phyloP scores from a whole-genome alignment of 805 yeast genomes.

The Tetrapisispora fleetii region DNA sequence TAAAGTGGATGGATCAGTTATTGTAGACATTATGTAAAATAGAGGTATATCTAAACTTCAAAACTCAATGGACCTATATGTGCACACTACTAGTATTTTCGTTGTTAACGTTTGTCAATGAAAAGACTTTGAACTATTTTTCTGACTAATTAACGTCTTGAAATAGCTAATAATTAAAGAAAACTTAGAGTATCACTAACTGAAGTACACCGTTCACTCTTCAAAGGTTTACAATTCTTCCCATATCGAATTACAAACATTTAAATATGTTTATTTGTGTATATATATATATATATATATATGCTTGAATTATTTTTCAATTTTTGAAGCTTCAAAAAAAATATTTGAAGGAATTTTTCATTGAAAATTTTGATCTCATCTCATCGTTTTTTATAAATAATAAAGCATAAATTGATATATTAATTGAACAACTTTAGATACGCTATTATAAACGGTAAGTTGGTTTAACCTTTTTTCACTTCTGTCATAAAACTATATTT shows the following conservation, averaged over 20 bases:
- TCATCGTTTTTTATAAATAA: conserved; percentile 4
- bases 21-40: neutral
- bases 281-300: no score
- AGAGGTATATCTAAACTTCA: neutral
- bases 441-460: neutral
- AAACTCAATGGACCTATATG: neutral
- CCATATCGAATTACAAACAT: neutral
- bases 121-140: no score
- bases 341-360: neutral
- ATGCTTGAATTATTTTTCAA: neutral
- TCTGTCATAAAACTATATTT: no score
- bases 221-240: neutral
- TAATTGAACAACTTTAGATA: neutral
- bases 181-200: no score
- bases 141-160: no score
- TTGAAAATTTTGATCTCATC: conserved; percentile 5
- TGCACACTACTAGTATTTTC: no score
- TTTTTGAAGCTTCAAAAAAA: neutral
- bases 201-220: no score
- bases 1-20: conserved; percentile 4
- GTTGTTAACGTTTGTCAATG: no score
- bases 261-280: no score
- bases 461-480: neutral
- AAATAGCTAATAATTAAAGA: no score
- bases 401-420: neutral